Conservation (phyloP, 2,329 filamentous ascomycete species). For the Exutisphaerella laricina region DNA sequence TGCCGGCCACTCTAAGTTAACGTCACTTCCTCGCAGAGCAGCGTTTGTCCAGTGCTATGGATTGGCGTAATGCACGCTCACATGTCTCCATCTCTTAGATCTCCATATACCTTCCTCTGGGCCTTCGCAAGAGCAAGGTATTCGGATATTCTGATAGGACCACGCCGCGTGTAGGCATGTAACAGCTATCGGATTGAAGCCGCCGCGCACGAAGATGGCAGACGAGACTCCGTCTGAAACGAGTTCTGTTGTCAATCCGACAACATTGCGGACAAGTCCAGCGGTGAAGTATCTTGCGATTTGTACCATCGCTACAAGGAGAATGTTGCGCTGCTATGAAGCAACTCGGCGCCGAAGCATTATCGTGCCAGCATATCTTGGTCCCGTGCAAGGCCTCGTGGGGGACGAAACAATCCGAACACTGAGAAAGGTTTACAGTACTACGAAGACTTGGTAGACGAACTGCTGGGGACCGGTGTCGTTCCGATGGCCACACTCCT, state of each 20-base stretch:
- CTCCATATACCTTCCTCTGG: conserved; percentile 52
- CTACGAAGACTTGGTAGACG: conserved; percentile 74
- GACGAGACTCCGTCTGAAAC: conserved; percentile 82
- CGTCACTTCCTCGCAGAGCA: no score
- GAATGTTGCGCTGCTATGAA: conserved; percentile 75
- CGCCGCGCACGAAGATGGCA: conserved; percentile 65
- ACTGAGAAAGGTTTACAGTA: conserved; percentile 72
- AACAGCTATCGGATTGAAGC: conserved; percentile 86
- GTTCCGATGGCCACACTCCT: conserved; percentile 75
- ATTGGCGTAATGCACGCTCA: background rate
- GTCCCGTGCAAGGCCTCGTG: conserved; percentile 79
- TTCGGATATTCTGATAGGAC: background rate
- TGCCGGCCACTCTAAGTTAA: conserved; percentile 1
- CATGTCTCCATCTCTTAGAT: conserved; percentile 9
- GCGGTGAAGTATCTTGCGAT: conserved; percentile 75
- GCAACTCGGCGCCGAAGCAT: conserved; percentile 64
- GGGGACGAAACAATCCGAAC: conserved; percentile 73
- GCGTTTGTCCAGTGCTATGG: no score
- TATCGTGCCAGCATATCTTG: conserved; percentile 82
- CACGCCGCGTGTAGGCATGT: background rate
- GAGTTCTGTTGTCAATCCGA: conserved; percentile 75
- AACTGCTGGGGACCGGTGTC: conserved; percentile 69
- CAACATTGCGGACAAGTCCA: conserved; percentile 74
- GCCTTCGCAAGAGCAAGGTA: conserved; percentile 67
- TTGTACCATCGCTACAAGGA: conserved; percentile 74